Evolutionary conservation across 495 filamentous ascomycete genomes (phyloP).

Genomic region (Trypethelium eluteriae): DNA sequence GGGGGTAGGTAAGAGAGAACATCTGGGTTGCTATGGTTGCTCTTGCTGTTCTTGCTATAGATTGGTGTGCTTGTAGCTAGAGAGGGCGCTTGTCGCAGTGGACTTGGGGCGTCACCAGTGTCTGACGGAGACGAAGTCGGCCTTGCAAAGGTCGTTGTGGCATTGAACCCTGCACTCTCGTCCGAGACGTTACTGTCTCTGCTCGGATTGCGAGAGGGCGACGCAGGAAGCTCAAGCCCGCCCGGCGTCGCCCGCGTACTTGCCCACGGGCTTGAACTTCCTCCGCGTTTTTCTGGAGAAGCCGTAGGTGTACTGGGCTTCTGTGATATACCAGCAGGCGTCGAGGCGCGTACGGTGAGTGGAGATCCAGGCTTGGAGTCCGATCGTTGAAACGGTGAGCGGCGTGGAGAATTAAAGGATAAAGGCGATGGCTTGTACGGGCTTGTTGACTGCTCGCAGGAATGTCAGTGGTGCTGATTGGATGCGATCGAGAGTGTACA

Average conservation of each 20-base stretch:
- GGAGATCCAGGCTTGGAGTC: conserved; percentile 28
- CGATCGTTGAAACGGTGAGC: conserved; percentile 32
- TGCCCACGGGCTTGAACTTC: not conserved
- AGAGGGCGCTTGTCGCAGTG: not conserved
- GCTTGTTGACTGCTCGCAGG: conserved; percentile 14
- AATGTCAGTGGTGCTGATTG: not conserved
- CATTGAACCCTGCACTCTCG: not conserved
- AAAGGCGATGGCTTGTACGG: conserved; percentile 32
- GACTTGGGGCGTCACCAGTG: not conserved
- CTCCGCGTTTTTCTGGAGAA: not conserved
- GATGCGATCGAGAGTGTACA: conserved; percentile 8
- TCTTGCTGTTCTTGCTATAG: not conserved
- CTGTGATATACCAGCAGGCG: conserved; percentile 26
- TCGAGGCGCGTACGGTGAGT: conserved; percentile 26
- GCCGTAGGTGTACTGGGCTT: conserved; percentile 18
- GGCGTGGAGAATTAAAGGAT: conserved; percentile 34
- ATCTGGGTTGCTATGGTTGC: not conserved
- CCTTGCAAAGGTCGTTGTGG: not conserved
- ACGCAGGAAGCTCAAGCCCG: not conserved
- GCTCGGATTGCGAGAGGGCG: not conserved
- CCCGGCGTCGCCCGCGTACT: not conserved
- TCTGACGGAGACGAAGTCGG: not conserved
- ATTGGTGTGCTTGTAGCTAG: not conserved
- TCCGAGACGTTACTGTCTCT: not conserved
- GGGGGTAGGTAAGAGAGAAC: conserved; percentile 26